These are phyloP conservation scores for Violaceomyces palustris DNA, from an alignment of 1,284 basidiomycete species.

Conservation along the genomic window DNA sequence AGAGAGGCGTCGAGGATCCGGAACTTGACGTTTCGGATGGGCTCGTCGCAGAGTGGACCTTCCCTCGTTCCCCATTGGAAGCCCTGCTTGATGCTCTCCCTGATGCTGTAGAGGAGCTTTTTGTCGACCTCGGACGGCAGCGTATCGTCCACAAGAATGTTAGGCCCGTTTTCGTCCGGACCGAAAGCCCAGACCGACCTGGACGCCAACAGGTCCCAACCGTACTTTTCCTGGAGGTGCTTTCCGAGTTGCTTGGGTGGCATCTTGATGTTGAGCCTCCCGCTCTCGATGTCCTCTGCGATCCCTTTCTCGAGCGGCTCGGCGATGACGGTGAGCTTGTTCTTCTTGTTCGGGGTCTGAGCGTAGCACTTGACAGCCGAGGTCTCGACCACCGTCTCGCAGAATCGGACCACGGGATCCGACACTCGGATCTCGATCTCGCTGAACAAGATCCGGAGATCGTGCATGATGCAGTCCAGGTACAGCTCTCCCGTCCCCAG, in stretches of 20 bases:
- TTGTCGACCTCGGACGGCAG: conserved; percentile 94
- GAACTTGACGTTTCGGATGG: conserved; percentile 98
- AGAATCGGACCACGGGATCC: conserved; percentile 96
- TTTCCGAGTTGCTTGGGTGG: conserved; percentile 45
- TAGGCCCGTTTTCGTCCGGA: conserved; percentile 81
- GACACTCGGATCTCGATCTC: conserved; percentile 99
- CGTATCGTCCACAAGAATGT: conserved; percentile 91
- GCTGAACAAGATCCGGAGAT: conserved; percentile 82
- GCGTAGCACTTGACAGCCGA: conserved; percentile 97
- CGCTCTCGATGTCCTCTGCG: conserved; percentile 49
- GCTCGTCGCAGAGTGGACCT: conserved; percentile 95
- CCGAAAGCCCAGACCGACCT: conserved; percentile 99
- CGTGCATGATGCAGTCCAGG: conserved; percentile 94
- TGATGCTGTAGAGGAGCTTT: conserved; percentile 79
- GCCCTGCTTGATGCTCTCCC: conserved; percentile 93
- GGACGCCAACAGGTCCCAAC: conserved; percentile 95
- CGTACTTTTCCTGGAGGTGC: conserved; percentile 64
- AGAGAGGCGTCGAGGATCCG: conserved; percentile 84
- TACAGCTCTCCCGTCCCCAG: conserved; percentile 96
- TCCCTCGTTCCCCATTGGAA: conserved; percentile 99
- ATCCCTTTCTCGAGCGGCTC: conserved; percentile 51
- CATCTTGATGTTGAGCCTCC: conserved; percentile 33
- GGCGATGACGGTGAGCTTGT: conserved; percentile 48
- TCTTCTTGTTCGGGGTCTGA: conserved; percentile 94
- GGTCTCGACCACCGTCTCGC: conserved; percentile 97